Base-by-base conservation (phyloP, 2,329 filamentous ascomycete species). In the Ophiostoma ulmi region DNA sequence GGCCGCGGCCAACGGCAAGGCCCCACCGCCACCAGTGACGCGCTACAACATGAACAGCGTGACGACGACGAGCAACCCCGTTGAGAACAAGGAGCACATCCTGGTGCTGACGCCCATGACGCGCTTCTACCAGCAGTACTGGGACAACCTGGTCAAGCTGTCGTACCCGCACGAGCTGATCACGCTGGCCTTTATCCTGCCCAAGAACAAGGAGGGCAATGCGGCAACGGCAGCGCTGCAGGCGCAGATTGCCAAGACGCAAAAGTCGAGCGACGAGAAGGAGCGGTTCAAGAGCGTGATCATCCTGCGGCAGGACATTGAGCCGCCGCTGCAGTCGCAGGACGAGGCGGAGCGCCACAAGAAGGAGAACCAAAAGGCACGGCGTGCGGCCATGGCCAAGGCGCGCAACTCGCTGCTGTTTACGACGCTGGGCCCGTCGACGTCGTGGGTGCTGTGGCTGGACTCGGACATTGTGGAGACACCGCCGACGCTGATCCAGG, bases 41-140 rank as follows among this genome's bases (percentile, higher is more conserved):
- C 93, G 92, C 79, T 98, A 97, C 83, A 89, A 96, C 79, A 90
- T 99, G 81, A 98, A 98, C 84, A 94, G 94, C 81, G 87, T 98
- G 75, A 97, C 94, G 63, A 92, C 92, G 71, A 91, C 94, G 26
- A 79, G 85, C 69, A 86, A 91, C 74, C 92, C 95, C 1, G 83
- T 93, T 68, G 87, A 85, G 73, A 95, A 97, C 78, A 84, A 88
- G 74, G 95, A 99, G 82, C 91, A 90, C 69, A 86, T 99, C 72
- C 88, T 99, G 70, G 91, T 99, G 77, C 86, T 99, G 72, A 97
- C 95, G 1, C 95, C 95, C 11, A 89, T 99, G 81, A 91, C 93
- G 41, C 88, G 92, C 73, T 99, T 98, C 84, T 98, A 97, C 80
- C 90, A 91, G 76, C 89, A 87, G 75, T 99, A 98, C 83, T 99